Percentiles rank a stretch among this genome's conserved stretches.
phyloP scores from a whole-genome alignment of 2,329 filamentous ascomycete species.

The Pseudogymnoascus sp. region DNA sequence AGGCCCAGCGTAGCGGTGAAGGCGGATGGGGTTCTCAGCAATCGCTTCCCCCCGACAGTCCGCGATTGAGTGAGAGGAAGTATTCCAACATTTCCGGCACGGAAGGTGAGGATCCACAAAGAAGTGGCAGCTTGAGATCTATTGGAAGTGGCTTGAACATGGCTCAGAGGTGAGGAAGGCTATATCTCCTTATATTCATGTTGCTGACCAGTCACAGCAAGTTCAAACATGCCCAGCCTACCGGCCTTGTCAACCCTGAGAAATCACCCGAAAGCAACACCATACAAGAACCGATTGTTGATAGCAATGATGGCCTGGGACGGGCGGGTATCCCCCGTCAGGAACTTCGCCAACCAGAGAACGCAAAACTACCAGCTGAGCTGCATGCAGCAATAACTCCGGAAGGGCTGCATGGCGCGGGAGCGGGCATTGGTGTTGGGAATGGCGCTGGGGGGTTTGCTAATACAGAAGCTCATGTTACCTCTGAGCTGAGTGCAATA shows the following conservation, averaged over 20 bases:
- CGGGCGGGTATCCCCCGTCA: conserved; percentile 12
- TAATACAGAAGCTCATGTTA: conserved; percentile 69
- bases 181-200: neutral
- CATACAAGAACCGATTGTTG: conserved; percentile 23
- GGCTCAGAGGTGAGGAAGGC: conserved; percentile 17
- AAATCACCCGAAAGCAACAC: conserved; percentile 26
- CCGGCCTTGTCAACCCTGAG: conserved; percentile 23
- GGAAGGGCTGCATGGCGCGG: conserved; percentile 49
- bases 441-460: conserved; percentile 55
- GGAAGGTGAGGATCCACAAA: conserved; percentile 19
- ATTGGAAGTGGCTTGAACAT: conserved; percentile 21
- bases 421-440: conserved; percentile 52
- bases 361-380: conserved; percentile 41
- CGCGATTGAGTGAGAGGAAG: conserved; percentile 21
- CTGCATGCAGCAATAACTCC: conserved; percentile 42
- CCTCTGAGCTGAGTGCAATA: conserved; percentile 74
- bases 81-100: conserved; percentile 20
- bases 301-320: conserved; percentile 19
- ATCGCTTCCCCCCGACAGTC: conserved; percentile 23
- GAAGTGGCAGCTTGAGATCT: conserved; percentile 24
- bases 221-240: conserved; percentile 22
- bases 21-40: conserved; percentile 27
- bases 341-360: conserved; percentile 19
- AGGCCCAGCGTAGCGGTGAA: conserved; percentile 26
- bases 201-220: conserved; percentile 16